Evolutionary conservation across 169 alveolate genomes (phyloP), one percentile per base, ranked within the genome.

Genomic region (Plasmodium knowlesi): DNA sequence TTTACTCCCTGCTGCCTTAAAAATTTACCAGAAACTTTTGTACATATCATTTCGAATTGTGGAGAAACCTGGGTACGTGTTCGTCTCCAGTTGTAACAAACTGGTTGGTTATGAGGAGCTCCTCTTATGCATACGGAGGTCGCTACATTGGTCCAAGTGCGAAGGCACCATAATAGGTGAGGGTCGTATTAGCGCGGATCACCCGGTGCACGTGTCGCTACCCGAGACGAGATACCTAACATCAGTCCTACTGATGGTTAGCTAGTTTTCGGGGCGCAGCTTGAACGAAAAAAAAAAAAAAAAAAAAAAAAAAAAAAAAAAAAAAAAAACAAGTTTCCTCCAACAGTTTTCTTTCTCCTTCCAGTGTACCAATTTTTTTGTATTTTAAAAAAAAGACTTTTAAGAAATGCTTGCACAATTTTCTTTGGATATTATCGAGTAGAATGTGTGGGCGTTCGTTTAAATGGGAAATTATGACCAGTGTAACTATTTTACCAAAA

Each of bases 61-160:
- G 54, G 92, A 82, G 57, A 91, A 91, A 28, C 95, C 95, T 3
- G 95, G 95, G 25, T 91, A 91, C 74, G 92, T 91, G 10, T 91
- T 91, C 82, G 95, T 91, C 41, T 91, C 95, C 54, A 91, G 95
- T 91, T 91, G 95, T 39, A 91, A 91, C 85, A 80, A 22, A 81
- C 74, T 91, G 25, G 57, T 91, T 70, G 95, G 95, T 3, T 91
- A 91, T 61, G 67, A 91, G 30, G 85, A 91, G 39, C 61, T 91
- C 39, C 39, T 70, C 74, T 1, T 82, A 25, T 91, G 95, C 41
- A 91, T 91, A 70, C 83, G 71, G 53, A 80, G 81, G 76, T 70
- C 95, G 9, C 74, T 91, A 39, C 71, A 82, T 34, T 91, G 95
- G 95, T 70, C 95, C n/a, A 91, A 91, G 54, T 91, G 95, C 25